phyloP scores from a whole-genome alignment of 345 rosid genomes.

The Eucalyptus guilfoylei region DNA sequence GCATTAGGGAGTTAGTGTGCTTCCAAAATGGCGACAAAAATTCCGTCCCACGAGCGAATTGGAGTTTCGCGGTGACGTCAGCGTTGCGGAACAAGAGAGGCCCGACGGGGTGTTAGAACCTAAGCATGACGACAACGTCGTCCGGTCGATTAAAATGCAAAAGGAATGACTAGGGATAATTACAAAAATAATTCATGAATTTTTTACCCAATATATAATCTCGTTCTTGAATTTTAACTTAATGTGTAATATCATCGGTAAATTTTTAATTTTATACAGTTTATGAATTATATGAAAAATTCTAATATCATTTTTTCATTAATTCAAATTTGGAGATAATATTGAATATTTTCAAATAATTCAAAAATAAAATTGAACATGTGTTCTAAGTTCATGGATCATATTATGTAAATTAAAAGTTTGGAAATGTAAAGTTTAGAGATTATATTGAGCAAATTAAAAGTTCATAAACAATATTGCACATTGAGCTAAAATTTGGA shows the following conservation, averaged over 20 bases:
- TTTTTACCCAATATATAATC: fast-evolving
- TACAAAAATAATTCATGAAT: background rate
- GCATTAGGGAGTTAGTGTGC: fast-evolving
- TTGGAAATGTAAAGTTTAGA: background rate
- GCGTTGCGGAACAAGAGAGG: background rate
- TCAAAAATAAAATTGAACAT: background rate
- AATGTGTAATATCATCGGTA: fast-evolving
- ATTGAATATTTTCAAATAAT: no score
- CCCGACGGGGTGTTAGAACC: fast-evolving
- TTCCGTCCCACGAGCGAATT: background rate
- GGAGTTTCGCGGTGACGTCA: background rate
- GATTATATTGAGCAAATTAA: fast-evolving
- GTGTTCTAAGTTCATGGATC: fast-evolving
- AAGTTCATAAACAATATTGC: fast-evolving
- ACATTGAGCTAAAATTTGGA: fast-evolving
- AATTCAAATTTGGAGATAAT: fast-evolving
- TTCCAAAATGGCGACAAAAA: background rate
- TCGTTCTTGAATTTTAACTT: background rate
- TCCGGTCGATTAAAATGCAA: background rate
- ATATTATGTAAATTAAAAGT: no score
- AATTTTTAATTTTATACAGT: background rate
- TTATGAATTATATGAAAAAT: background rate
- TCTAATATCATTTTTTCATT: fast-evolving
- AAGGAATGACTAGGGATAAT: fast-evolving
- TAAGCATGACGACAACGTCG: background rate